Percentiles rank a stretch among this genome's conserved stretches.
Evolutionary conservation across 2,329 filamentous ascomycete genomes (phyloP).

Genomic region (Xylaria sp.): DNA sequence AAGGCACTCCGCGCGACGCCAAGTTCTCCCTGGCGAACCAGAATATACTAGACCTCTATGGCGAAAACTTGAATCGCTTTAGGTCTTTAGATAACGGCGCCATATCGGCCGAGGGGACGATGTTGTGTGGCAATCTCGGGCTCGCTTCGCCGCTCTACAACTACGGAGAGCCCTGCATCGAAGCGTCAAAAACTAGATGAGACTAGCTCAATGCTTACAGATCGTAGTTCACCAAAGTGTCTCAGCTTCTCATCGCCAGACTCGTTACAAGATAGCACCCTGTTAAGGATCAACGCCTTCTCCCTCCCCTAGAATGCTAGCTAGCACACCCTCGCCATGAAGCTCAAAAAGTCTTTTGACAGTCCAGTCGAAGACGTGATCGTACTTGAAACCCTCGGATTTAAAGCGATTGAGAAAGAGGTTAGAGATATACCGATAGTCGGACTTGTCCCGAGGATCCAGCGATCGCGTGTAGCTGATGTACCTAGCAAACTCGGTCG

Average conservation of each 20-base stretch:
- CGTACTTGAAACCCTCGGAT: slow-evolving; percentile 79
- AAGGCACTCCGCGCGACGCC: slow-evolving; percentile 30
- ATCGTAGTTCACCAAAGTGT: too few relatives aligned
- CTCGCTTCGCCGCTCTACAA: too few relatives aligned
- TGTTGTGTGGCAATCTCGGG: slow-evolving; percentile 35
- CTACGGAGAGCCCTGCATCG: too few relatives aligned
- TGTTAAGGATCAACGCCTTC: too few relatives aligned
- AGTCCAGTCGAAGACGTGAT: slow-evolving; percentile 82
- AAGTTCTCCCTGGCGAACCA: slow-evolving; percentile 40
- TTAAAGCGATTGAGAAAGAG: slow-evolving; percentile 73
- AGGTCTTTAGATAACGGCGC: slow-evolving; percentile 35
- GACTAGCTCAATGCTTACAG: too few relatives aligned
- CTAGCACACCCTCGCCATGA: slow-evolving; percentile 23
- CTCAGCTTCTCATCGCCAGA: too few relatives aligned
- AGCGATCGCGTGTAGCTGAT: slow-evolving; percentile 79
- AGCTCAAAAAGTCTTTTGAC: slow-evolving; percentile 33
- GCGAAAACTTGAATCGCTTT: slow-evolving; percentile 37
- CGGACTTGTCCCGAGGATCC: slow-evolving; percentile 79
- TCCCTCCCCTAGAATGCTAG: not conserved
- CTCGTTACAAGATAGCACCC: too few relatives aligned
- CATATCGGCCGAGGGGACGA: slow-evolving; percentile 43
- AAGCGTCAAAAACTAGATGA: too few relatives aligned
- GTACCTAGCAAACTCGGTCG: slow-evolving; percentile 80
- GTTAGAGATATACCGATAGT: slow-evolving; percentile 73
- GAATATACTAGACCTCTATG: slow-evolving; percentile 42